These are phyloP conservation scores for Phaeolepiota aurea DNA, from an alignment of 768 basidiomycete genomes.

Conservation along the genomic window DNA sequence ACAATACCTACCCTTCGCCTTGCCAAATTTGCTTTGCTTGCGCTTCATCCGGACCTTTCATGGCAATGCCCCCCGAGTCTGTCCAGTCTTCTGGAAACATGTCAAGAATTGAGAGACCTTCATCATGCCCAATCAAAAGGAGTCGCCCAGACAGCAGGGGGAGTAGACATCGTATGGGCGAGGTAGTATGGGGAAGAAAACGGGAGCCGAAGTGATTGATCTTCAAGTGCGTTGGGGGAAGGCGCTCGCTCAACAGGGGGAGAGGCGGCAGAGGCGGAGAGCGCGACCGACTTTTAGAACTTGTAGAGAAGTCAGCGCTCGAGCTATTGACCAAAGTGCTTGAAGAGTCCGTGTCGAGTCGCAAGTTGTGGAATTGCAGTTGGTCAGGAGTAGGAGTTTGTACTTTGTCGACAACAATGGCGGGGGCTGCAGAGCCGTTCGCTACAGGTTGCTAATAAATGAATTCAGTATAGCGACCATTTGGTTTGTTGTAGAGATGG, in stretches of 20 bases:
- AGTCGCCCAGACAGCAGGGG: constrained; percentile 58
- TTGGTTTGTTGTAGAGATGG: no score
- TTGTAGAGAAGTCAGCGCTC: not conserved
- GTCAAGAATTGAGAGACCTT: constrained; percentile 75
- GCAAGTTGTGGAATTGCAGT: not conserved
- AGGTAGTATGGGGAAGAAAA: constrained; percentile 73
- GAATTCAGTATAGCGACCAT: not conserved
- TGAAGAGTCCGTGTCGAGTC: not conserved
- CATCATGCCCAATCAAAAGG: constrained; percentile 72
- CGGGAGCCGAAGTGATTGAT: constrained; percentile 79
- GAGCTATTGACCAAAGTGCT: not conserved
- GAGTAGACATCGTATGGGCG: constrained; percentile 67
- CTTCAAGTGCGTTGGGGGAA: constrained; percentile 56
- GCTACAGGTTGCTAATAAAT: not conserved
- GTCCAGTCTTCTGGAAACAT: constrained; percentile 73
- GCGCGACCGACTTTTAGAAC: constrained; percentile 10
- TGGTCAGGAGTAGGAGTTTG: not conserved
- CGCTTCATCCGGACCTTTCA: constrained; percentile 68
- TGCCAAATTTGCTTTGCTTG: constrained; percentile 60
- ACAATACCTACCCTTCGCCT: constrained; percentile 58
- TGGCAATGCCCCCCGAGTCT: constrained; percentile 33
- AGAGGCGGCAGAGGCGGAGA: constrained; percentile 26
- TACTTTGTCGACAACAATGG: not conserved
- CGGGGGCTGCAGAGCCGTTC: not conserved
- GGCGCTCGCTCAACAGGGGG: constrained; percentile 39